Evolutionary conservation across 2,329 filamentous ascomycete genomes (phyloP).

Genomic region (Claviceps capensis): DNA sequence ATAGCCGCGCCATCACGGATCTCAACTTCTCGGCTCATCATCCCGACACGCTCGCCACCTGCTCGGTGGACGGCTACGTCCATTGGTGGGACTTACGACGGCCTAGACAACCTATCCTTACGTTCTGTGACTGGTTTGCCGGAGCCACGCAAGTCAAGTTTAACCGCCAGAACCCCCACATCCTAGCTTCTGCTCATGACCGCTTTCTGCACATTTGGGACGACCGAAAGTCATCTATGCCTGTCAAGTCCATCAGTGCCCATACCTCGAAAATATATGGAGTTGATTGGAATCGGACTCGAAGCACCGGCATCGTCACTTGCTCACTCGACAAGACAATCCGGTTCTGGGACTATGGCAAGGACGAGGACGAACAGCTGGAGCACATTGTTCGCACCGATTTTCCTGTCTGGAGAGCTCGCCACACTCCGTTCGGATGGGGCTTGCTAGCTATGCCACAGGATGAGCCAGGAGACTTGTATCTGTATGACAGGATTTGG

Average conservation of each 20-base stretch:
- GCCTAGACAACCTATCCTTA: conserved; percentile 58
- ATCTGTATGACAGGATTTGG: conserved; percentile 62
- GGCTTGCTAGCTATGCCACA: conserved; percentile 87
- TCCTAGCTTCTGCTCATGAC: conserved; percentile 84
- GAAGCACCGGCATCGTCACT: conserved; percentile 59
- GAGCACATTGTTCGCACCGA: conserved; percentile 68
- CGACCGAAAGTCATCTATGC: conserved; percentile 61
- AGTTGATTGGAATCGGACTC: conserved; percentile 80
- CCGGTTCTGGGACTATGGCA: conserved; percentile 76
- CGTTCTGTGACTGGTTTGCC: conserved; percentile 85
- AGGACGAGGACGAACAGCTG: conserved; percentile 48
- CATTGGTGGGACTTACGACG: conserved; percentile 82
- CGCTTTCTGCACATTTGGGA: conserved; percentile 84
- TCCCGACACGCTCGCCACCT: conserved; percentile 78
- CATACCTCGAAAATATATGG: conserved; percentile 92
- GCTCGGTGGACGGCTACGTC: conserved; percentile 83
- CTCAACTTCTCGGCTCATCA: conserved; percentile 94
- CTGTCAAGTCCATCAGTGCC: conserved; percentile 71
- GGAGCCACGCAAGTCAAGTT: conserved; percentile 93
- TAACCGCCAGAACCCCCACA: conserved; percentile 74
- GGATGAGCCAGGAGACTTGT: conserved; percentile 70
- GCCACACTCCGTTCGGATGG: conserved; percentile 80
- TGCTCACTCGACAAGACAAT: conserved; percentile 87
- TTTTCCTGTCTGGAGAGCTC: conserved; percentile 82
- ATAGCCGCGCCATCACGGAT: conserved; percentile 78